A percentile compares a stretch with the other conserved stretches of the same genome.
phyloP scores from a whole-genome alignment of 495 filamentous ascomycete genomes.

The Talaromyces adpressus region DNA sequence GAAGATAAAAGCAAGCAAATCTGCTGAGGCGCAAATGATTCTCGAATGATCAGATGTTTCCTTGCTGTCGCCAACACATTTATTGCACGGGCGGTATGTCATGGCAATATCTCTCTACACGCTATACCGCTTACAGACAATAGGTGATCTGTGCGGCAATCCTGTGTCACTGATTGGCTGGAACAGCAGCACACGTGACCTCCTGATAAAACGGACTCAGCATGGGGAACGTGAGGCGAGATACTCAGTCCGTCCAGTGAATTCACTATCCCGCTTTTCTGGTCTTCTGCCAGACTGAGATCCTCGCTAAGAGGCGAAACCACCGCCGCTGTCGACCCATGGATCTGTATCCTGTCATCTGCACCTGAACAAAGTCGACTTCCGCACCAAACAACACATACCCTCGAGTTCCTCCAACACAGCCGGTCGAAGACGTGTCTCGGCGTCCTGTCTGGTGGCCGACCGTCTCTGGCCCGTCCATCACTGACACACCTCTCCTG shows the following conservation, averaged over 20 bases:
- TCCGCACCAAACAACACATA: background rate
- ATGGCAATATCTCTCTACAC: background rate
- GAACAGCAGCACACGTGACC: background rate
- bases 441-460: slow-evolving; percentile 5
- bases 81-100: background rate
- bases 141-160: background rate
- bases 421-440: slow-evolving; percentile 3
- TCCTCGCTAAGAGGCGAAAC: background rate
- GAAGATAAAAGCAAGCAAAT: background rate
- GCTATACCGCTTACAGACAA: background rate
- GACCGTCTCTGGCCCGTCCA: slow-evolving; percentile 1
- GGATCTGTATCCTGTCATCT: background rate
- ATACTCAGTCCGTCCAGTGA: background rate
- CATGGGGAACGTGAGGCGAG: background rate
- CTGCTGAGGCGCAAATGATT: background rate
- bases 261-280: background rate
- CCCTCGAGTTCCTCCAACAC: background rate
- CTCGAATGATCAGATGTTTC: background rate
- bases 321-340: background rate
- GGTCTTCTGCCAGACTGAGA: background rate
- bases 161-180: background rate
- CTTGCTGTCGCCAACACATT: background rate
- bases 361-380: background rate
- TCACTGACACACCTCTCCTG: slow-evolving; percentile 1
- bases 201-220: background rate